These are phyloP conservation scores for Diaporthe destruens DNA, from an alignment of 2,329 filamentous ascomycete species.

Conservation along the genomic window DNA sequence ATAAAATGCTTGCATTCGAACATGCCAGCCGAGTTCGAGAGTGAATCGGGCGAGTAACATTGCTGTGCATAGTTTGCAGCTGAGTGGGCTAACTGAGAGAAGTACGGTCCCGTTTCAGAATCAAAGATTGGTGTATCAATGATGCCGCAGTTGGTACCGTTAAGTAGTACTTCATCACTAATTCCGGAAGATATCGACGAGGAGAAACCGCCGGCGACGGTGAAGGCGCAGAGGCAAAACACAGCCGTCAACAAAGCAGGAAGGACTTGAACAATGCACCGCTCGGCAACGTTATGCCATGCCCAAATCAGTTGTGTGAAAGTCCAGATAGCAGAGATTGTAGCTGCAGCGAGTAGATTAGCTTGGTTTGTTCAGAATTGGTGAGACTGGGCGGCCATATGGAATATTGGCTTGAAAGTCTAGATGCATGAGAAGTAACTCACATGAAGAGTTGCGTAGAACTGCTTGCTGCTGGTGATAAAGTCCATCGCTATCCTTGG, in stretches of 20 bases:
- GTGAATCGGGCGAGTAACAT: constrained; percentile 32
- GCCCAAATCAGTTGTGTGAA: not conserved
- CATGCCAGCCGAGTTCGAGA: not conserved
- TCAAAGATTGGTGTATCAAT: not conserved
- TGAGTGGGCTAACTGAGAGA: not conserved
- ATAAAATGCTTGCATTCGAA: constrained; percentile 20
- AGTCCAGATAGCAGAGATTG: not conserved
- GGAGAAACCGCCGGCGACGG: constrained; percentile 22
- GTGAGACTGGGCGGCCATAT: not conserved
- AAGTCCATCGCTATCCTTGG: constrained; percentile 44
- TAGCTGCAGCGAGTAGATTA: not conserved
- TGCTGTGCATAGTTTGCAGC: constrained; percentile 41
- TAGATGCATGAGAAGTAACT: not conserved
- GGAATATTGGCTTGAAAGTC: rapidly evolving
- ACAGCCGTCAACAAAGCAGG: not conserved
- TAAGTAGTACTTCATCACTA: constrained; percentile 31
- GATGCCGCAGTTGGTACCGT: constrained; percentile 27
- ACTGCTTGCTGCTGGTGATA: constrained; percentile 47
- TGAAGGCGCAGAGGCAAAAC: constrained; percentile 15
- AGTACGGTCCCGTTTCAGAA: too few species aligned
- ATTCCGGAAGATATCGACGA: constrained; percentile 15
- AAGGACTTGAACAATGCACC: not conserved
- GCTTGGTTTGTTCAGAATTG: not conserved
- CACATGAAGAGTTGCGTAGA: constrained; percentile 14
- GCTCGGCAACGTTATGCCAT: not conserved